Percentiles rank a stretch among this genome's conserved stretches.
phyloP scores from a whole-genome alignment of 257 asterid genomes.

The Nicotiana sylvestris region DNA sequence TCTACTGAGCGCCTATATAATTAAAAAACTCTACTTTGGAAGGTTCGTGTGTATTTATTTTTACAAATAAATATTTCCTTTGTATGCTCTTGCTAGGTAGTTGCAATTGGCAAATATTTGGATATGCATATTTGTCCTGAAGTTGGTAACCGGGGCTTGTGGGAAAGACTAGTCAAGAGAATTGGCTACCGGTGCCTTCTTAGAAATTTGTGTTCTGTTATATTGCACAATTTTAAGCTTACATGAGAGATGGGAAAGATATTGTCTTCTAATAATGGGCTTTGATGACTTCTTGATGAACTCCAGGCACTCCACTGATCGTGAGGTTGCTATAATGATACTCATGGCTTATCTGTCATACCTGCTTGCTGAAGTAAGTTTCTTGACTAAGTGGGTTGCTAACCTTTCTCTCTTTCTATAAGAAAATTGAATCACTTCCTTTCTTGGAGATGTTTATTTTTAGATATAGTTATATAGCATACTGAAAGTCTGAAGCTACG shows the following conservation, averaged over 20 bases:
- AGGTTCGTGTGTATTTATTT: slow-evolving; percentile 46
- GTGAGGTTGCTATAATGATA: slow-evolving; percentile 97
- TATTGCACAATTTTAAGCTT: neutral
- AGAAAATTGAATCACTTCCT: neutral
- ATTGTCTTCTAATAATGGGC: neutral
- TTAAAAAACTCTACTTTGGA: slow-evolving; percentile 91
- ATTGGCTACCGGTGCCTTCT: neutral
- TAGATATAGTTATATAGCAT: neutral
- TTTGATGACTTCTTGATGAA: slow-evolving; percentile 14
- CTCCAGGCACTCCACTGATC: slow-evolving; percentile 95
- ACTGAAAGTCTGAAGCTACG: neutral
- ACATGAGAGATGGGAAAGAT: neutral
- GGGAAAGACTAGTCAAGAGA: neutral
- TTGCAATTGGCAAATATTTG: neutral
- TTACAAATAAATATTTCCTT: neutral
- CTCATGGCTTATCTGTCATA: slow-evolving; percentile 97
- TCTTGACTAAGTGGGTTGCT: neutral
- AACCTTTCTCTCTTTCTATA: neutral
- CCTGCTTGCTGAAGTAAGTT: slow-evolving; percentile 92
- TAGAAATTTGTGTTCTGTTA: neutral
- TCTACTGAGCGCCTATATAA: slow-evolving; percentile 79
- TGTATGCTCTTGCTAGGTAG: neutral
- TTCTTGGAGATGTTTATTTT: neutral
- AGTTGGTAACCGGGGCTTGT: neutral
- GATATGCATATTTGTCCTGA: neutral